A percentile compares a stretch with the other conserved stretches of the same genome.
Conservation (phyloP, 2,329 filamentous ascomycete genomes). For the Talaromyces piceae region DNA sequence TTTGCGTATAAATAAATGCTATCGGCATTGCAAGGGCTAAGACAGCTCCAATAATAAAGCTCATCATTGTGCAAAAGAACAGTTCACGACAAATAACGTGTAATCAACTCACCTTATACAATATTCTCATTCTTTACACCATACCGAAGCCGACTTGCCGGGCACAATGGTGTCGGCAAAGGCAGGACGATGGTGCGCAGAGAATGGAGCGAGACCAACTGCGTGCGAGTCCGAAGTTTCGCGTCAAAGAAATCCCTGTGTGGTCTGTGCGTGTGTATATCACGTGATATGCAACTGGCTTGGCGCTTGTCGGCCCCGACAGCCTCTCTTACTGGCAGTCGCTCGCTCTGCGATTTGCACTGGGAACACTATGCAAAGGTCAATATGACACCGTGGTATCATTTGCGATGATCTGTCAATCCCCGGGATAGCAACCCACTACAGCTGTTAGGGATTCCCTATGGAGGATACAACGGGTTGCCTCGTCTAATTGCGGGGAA, state of each 20-base stretch:
- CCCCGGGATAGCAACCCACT: too few relatives aligned
- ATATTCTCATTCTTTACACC: slow-evolving; percentile 12
- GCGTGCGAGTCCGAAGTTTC: neutral
- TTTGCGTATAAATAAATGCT: slow-evolving; percentile 47
- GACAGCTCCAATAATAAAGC: slow-evolving; percentile 70
- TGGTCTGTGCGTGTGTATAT: neutral
- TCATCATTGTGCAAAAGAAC: slow-evolving; percentile 45
- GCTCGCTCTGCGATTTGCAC: too few relatives aligned
- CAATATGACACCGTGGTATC: too few relatives aligned
- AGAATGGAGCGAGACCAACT: neutral
- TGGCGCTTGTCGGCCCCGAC: neutral
- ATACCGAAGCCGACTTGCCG: slow-evolving; percentile 9
- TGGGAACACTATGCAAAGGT: too few relatives aligned
- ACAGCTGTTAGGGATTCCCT: too few relatives aligned
- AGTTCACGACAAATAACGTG: neutral
- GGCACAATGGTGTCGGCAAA: slow-evolving; percentile 2
- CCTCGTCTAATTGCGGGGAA: neutral
- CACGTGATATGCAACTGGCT: neutral
- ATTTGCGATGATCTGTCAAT: too few relatives aligned
- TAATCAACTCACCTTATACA: slow-evolving; percentile 11
- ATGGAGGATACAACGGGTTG: neutral
- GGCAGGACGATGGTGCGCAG: neutral
- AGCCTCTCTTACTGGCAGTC: neutral
- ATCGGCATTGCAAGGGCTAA: slow-evolving; percentile 56
- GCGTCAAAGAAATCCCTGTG: neutral